Conservation (phyloP, 2,329 filamentous ascomycete species). For the Diplodia scrobiculata region DNA sequence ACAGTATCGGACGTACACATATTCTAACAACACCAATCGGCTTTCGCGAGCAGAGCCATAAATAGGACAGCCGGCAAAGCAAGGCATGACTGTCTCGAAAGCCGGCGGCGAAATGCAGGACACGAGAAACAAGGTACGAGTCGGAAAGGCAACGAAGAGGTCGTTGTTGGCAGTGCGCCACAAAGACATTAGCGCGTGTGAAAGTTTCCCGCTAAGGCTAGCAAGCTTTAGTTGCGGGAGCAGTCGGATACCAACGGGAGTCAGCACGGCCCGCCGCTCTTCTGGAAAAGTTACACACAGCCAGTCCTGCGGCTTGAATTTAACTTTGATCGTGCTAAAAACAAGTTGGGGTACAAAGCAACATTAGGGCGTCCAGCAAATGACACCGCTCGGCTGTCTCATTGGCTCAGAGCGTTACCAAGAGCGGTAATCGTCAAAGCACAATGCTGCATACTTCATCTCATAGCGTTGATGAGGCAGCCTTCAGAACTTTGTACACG, state of each 20-base stretch:
- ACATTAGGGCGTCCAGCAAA: neutral
- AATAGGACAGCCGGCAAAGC: too few relatives aligned
- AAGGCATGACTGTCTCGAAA: too few relatives aligned
- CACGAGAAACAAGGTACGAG: too few relatives aligned
- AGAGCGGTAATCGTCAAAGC: neutral
- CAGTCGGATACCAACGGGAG: neutral
- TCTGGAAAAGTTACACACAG: neutral
- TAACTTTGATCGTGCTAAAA: neutral
- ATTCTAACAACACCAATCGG: too few relatives aligned
- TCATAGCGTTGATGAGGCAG: neutral
- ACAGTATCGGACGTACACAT: too few relatives aligned
- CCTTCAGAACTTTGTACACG: neutral
- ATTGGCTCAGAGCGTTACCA: neutral
- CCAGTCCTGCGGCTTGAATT: neutral
- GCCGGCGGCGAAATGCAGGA: too few relatives aligned
- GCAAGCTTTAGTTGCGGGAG: neutral
- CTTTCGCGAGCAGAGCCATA: too few relatives aligned
- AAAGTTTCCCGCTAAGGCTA: slow-evolving; percentile 14
- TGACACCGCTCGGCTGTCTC: neutral
- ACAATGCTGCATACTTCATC: neutral
- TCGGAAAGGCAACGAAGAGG: too few relatives aligned
- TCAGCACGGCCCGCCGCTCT: neutral
- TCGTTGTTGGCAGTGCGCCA: too few relatives aligned
- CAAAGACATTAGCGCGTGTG: neutral
- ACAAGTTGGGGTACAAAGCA: neutral